These are phyloP conservation scores for Thymus mandschuricus DNA, from an alignment of 257 asterid genomes.

Conservation along the genomic window DNA sequence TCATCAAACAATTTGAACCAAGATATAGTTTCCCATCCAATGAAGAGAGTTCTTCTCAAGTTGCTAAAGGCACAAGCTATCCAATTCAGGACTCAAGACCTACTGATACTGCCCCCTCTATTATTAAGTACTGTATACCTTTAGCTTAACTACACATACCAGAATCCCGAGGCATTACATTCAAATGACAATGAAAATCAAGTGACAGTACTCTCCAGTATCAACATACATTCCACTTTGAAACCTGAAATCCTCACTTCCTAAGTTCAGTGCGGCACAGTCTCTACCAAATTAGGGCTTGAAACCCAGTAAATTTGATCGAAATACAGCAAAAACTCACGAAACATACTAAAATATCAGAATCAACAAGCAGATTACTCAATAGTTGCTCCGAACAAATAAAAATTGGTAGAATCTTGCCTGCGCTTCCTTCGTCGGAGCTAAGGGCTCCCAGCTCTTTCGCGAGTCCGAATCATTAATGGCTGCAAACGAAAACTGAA, in stretches of 20 bases:
- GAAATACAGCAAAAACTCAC: constrained; percentile 11
- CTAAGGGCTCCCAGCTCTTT: constrained; percentile 83
- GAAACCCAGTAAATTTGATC: neutral
- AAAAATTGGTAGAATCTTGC: constrained; percentile 40
- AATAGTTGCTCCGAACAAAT: constrained; percentile 15
- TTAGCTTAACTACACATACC: neutral
- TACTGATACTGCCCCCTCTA: neutral
- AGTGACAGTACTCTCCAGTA: constrained; percentile 7
- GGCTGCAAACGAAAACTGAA: constrained; percentile 92
- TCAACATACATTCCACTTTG: neutral
- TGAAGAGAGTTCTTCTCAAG: neutral
- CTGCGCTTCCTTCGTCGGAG: constrained; percentile 99
- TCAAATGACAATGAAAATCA: neutral
- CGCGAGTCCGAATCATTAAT: constrained; percentile 82
- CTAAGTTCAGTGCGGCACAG: constrained; percentile 1
- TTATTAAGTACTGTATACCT: neutral
- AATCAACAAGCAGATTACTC: constrained; percentile 15
- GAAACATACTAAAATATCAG: neutral
- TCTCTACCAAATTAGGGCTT: constrained; percentile 7
- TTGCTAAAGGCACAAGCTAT: constrained; percentile 12
- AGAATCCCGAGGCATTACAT: neutral
- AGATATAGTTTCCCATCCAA: neutral
- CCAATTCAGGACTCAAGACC: constrained; percentile 15
- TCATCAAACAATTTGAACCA: constrained; percentile 20
- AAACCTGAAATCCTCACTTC: neutral